Conservation (phyloP, 192 early-diverging fungal species). For the Backusella westeae region DNA sequence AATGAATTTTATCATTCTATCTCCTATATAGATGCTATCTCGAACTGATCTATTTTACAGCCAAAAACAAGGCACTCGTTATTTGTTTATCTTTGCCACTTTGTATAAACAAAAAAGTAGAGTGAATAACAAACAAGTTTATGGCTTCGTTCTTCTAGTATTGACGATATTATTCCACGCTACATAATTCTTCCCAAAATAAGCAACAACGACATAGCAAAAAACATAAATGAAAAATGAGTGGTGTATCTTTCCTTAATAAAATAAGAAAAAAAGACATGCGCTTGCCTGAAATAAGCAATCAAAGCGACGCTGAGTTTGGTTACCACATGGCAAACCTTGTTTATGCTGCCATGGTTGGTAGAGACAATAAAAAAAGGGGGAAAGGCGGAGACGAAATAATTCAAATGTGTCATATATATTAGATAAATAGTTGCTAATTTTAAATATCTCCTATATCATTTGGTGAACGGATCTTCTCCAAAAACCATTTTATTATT, state of each 20-base stretch:
- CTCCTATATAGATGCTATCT: neutral
- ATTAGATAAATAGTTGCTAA: neutral
- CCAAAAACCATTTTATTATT: neutral
- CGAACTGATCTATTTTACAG: neutral
- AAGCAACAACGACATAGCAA: neutral
- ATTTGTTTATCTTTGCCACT: neutral
- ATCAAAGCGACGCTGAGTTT: neutral
- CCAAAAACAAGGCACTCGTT: neutral
- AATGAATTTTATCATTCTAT: neutral
- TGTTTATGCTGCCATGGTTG: neutral
- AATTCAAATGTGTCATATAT: neutral
- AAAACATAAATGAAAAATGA: neutral
- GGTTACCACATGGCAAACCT: slow-evolving; percentile 3
- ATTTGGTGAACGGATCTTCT: neutral
- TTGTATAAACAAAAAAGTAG: neutral
- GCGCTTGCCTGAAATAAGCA: neutral
- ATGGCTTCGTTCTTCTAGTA: neutral
- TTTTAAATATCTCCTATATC: neutral
- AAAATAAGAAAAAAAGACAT: slow-evolving; percentile 1
- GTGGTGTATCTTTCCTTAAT: neutral
- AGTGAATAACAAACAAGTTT: neutral
- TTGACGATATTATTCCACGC: neutral
- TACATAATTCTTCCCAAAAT: neutral
- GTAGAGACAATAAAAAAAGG: neutral
- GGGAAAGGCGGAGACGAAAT: neutral